Percentiles rank a stretch among this genome's conserved stretches.
Evolutionary conservation across 495 filamentous ascomycete genomes (phyloP).

Genomic region (Neurospora intermedia): DNA sequence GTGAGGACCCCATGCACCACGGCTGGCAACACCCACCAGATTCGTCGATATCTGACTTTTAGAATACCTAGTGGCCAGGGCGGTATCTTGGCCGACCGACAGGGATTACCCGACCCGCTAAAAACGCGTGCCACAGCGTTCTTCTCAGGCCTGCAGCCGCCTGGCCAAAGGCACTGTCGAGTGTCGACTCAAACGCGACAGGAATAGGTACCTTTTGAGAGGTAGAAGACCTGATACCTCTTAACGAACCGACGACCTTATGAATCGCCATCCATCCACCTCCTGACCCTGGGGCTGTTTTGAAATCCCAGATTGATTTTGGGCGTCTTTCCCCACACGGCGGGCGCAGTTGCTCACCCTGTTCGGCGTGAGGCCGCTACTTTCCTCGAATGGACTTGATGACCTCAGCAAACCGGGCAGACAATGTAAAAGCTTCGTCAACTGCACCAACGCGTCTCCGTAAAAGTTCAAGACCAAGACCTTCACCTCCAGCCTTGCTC

Average conservation of each 20-base stretch:
- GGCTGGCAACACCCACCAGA: constrained; percentile 17
- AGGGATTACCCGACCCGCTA: constrained; percentile 14
- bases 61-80: constrained; percentile 21
- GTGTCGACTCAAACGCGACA: background rate
- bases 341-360: background rate
- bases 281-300: background rate
- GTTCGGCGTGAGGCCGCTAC: background rate
- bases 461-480: background rate
- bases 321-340: background rate
- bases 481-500: background rate
- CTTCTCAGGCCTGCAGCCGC: background rate
- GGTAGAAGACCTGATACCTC: background rate
- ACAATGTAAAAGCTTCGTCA: background rate
- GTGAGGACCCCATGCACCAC: constrained; percentile 14
- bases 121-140: background rate
- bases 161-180: background rate
- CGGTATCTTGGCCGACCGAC: constrained; percentile 25
- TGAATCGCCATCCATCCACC: background rate
- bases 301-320: background rate
- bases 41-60: constrained; percentile 26
- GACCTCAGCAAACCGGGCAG: background rate
- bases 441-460: background rate
- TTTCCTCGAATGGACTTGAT: background rate
- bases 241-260: background rate
- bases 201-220: background rate